Conservation (phyloP, 2,329 filamentous ascomycete species). For the Fusarium papillatum region DNA sequence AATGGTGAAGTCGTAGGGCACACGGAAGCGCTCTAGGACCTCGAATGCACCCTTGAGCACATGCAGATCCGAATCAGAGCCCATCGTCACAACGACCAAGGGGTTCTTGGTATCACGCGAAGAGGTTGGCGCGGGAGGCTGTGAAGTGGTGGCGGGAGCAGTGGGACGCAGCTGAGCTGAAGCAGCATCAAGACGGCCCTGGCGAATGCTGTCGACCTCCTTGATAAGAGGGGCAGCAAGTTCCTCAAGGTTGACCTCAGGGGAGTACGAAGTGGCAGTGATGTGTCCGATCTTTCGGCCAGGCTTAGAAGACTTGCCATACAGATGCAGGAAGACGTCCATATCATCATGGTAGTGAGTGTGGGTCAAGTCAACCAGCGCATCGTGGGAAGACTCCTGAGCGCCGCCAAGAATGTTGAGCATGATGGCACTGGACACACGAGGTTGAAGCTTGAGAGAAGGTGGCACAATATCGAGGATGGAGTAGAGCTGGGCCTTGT, state of each 20-base stretch:
- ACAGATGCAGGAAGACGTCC: conserved; percentile 81
- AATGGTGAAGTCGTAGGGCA: conserved; percentile 80
- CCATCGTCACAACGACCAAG: conserved; percentile 85
- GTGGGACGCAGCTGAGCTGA: conserved; percentile 53
- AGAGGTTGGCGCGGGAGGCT: conserved; percentile 5
- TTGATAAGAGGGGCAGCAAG: conserved; percentile 78
- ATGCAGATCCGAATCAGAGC: conserved; percentile 82
- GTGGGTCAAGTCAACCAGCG: conserved; percentile 61
- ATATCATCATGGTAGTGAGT: conserved; percentile 58
- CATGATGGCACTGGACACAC: conserved; percentile 78
- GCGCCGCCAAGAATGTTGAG: conserved; percentile 84
- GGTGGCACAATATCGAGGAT: conserved; percentile 78
- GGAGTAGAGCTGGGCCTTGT: conserved; percentile 88
- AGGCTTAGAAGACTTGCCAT: conserved; percentile 90
- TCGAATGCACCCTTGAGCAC: conserved; percentile 76
- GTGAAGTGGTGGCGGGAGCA: conserved; percentile 24
- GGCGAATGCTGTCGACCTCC: conserved; percentile 70
- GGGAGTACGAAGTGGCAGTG: conserved; percentile 80
- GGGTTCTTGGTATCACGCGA: conserved; percentile 57
- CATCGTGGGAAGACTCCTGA: conserved; percentile 71
- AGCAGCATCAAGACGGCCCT: conserved; percentile 63
- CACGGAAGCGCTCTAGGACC: conserved; percentile 76
- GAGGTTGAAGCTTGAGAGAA: conserved; percentile 67
- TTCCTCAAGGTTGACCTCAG: conserved; percentile 72
- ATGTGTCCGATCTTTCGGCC: conserved; percentile 97